Evolutionary conservation across 176 grass and related monocot species (phyloP), one percentile per base, ranked within the genome.

Genomic region (Oryza brachyantha): DNA sequence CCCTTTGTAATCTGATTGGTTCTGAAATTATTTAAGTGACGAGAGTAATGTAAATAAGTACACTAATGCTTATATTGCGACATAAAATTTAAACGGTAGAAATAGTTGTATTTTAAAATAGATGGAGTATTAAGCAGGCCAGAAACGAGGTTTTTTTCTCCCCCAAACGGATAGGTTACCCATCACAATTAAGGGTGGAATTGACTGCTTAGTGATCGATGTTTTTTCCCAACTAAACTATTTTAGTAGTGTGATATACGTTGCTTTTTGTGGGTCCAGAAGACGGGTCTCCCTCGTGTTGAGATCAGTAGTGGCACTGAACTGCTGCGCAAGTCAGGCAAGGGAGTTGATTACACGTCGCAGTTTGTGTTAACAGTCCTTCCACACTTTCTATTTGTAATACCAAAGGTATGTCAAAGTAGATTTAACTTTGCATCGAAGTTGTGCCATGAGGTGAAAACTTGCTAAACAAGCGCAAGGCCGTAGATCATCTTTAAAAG

Each of bases 161-260:
- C n/a, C n/a, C 31, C 73, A 64, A 27, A 21, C 24, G 54, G 80
- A 72, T 65, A 62, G 61, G 50, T 78, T 61, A 48, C 50, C 68
- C 74, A 25, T 83, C 86, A 42, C 38, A 13, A 67, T 84, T 74
- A 79, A 83, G 74, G 45, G 5, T 43, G 17, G 2, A 57, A 24
- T 52, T 72, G 61, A 24, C 42, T 39, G 32, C 8, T 24, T 40
- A n/a, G 66, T 25, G 21, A 41, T 68, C 62, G 69, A 79, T 7
- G 81, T 39, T 25, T 61, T 61, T 34, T 13, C 36, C 64, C 31
- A 31, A 62, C 80, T 82, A 79, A 87, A 77, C 37, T 59, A 28
- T 42, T 62, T 7, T 70, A 31, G 26, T 40, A 2, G n/a, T 17
- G 10, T 41, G 31, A n/a, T n/a, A n/a, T 11, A 50, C 6, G 41